Evolutionary conservation across 164 flowering plant species (phyloP).

Genomic region (Umbilicus rupestris): DNA sequence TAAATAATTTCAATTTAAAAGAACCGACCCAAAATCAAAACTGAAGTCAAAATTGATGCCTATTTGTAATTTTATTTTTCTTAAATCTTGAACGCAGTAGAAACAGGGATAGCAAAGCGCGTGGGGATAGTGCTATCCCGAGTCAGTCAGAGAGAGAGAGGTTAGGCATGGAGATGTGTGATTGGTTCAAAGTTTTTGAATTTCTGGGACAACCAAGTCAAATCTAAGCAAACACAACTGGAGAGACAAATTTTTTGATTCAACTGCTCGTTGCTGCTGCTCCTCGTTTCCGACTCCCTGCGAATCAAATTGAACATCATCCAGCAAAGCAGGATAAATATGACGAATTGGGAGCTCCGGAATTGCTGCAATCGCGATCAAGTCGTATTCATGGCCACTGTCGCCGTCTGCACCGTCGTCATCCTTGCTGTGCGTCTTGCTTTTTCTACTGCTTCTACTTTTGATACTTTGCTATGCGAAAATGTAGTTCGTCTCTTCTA

Average conservation of each 20-base stretch:
- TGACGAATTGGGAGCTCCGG: slow-evolving; percentile 63
- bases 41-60: too few relatives aligned
- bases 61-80: too few relatives aligned
- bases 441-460: not conserved
- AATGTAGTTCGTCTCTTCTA: too few relatives aligned
- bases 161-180: not conserved
- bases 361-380: slow-evolving; percentile 67
- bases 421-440: slow-evolving; percentile 46
- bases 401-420: slow-evolving; percentile 54
- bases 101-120: slow-evolving; percentile 1
- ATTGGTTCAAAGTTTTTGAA: not conserved
- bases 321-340: not conserved
- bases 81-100: not conserved
- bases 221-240: not conserved
- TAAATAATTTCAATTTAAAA: too few relatives aligned
- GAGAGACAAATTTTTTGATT: not conserved
- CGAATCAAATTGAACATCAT: not conserved
- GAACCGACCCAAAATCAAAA: too few relatives aligned
- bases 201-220: not conserved
- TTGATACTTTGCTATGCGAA: not conserved
- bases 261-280: not conserved
- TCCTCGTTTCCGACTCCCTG: not conserved
- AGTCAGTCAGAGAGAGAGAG: not conserved
- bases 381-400: slow-evolving; percentile 36
- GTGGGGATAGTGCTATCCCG: not conserved